Evolutionary conservation across 345 rosid genomes (phyloP).

Genomic region (Sisymbrium irio): DNA sequence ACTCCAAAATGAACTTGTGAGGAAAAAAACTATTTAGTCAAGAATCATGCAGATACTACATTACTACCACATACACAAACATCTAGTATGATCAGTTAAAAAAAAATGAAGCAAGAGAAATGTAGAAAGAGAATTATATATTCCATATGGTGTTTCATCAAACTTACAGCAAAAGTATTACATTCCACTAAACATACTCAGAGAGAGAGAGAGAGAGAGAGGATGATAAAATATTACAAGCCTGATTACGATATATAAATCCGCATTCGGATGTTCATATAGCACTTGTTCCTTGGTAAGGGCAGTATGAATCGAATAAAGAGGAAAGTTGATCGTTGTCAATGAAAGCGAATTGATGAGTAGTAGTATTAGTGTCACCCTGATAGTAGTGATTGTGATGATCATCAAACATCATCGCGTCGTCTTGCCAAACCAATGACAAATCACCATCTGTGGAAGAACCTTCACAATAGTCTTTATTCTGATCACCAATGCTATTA

Average conservation of each 20-base stretch:
- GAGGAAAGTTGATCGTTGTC: slow-evolving; percentile 22
- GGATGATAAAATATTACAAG: neutral
- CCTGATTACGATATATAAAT: neutral
- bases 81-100: neutral
- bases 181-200: slow-evolving; percentile 14
- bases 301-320: slow-evolving; percentile 14
- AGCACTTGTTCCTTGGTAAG: slow-evolving; percentile 1
- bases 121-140: neutral
- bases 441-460: slow-evolving; percentile 20
- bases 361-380: slow-evolving; percentile 6
- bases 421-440: slow-evolving; percentile 32
- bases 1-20: slow-evolving; percentile 11
- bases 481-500: slow-evolving; percentile 13
- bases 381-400: slow-evolving; percentile 10
- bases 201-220: neutral
- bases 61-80: neutral
- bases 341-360: slow-evolving; percentile 10
- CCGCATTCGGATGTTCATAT: neutral
- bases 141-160: slow-evolving; percentile 1
- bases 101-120: neutral
- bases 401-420: slow-evolving; percentile 25
- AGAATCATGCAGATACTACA: neutral
- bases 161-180: slow-evolving; percentile 22
- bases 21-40: neutral
- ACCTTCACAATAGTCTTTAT: slow-evolving; percentile 16